Evolutionary conservation across 2,329 filamentous ascomycete species (phyloP).

Genomic region (Aureobasidium sp.): DNA sequence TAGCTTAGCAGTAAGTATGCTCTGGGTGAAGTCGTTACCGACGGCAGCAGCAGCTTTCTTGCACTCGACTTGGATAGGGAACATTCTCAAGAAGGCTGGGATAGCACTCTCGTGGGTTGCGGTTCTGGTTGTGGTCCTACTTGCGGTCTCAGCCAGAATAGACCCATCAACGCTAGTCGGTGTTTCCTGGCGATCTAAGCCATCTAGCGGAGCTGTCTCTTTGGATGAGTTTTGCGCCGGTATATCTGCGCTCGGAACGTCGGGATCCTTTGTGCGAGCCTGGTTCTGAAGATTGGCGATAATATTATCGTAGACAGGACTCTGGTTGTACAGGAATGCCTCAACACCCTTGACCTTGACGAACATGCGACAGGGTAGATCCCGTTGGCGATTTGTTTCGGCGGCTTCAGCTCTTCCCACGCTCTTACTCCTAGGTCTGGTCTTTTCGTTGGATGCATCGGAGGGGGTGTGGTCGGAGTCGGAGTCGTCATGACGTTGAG

Average conservation of each 20-base stretch:
- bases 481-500: neutral
- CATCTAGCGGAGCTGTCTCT: neutral
- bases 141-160: neutral
- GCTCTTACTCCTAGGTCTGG: constrained; percentile 25
- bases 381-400: constrained; percentile 19
- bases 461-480: neutral
- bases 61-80: constrained; percentile 75
- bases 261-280: neutral
- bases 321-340: constrained; percentile 96
- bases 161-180: neutral
- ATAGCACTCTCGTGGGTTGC: constrained; percentile 15
- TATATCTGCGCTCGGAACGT: neutral
- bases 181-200: neutral
- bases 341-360: constrained; percentile 76
- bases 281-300: constrained; percentile 12
- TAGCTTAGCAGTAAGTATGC: constrained; percentile 73
- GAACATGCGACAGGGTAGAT: constrained; percentile 74
- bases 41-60: constrained; percentile 80
- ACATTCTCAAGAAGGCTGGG: constrained; percentile 62
- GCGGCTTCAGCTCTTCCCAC: constrained; percentile 37
- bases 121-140: constrained; percentile 7
- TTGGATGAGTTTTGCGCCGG: neutral
- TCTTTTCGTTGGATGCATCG: constrained; percentile 14
- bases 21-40: constrained; percentile 86
- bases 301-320: constrained; percentile 79